Base-by-base conservation (phyloP, 1,284 basidiomycete genomes). In the Cutaneotrichosporon sp. region DNA sequence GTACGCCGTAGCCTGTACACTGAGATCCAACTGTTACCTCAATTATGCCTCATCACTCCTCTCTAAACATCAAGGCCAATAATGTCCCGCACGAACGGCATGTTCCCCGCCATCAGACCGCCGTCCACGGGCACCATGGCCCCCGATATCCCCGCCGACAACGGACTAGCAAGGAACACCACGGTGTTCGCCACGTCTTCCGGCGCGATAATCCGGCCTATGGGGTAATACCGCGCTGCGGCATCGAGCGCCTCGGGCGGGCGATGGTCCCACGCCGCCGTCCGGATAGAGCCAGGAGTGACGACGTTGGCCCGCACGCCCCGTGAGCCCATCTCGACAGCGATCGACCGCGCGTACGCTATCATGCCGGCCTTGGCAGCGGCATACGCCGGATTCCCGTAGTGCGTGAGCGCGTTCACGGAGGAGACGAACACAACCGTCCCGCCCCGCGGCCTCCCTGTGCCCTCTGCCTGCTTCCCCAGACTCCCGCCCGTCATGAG, bases 381-480 rank as follows among this genome's bases (percentile, higher is more conserved):
- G 10, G 42, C n/a, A 22, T 44, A 44, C 4, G 42, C 42, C 10
- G 42, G 42, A 17, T 44, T 44, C 10, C 42, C 42, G 29, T 44
- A 44, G 27, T 44, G 42, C 29, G 27, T 31, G n/a, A 44, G 42
- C 17, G 42, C 42, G 10, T 44, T 44, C n/a, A 44, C 42, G 19
- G 17, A 20, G 27, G n/a, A 19, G 9, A 27, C 22, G 26, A 44
- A 44, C 8, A 44, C 27, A 17, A 44, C 22, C 14, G 41, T 12
- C 14, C 39, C 39, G 24, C 39, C 41, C n/a, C 41, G 41, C 38
- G 12, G 29, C 29, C 29, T 14, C 14, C 29, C 29, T 31, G 10
- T 31, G 9, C 29, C 29, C 14, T 14, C 29, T 31, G 10, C 29
- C 29, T 31, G 7, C 29, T 31, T 31, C 29, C 29, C 29, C 29